A percentile compares a stretch with the other conserved stretches of the same genome.
Conservation (phyloP, 108 stramenopile genomes). For the Stephanodiscus triporus region DNA sequence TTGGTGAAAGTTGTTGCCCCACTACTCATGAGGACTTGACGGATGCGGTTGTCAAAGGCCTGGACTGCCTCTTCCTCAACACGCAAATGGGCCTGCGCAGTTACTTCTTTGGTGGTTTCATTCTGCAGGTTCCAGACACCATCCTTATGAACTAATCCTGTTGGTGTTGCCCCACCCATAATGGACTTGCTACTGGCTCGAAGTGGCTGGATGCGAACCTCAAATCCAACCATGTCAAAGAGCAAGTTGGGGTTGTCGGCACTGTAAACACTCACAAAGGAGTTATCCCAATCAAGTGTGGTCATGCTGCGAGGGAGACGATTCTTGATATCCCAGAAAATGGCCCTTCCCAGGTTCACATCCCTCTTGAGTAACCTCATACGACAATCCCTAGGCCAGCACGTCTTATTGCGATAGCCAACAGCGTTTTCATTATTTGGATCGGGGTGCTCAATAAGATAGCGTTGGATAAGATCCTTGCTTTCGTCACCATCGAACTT, state of each 20-base stretch:
- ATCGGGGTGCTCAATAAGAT: conserved; percentile 98
- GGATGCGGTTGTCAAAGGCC: conserved; percentile 97
- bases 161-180: conserved; percentile 43
- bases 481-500: conserved; percentile 94
- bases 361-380: conserved; percentile 99
- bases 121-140: conserved; percentile 99
- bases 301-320: conserved; percentile 96
- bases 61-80: conserved; percentile 94
- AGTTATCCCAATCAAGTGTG: conserved; percentile 98
- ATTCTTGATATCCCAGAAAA: conserved; percentile 99
- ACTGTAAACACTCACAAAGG: conserved; percentile 98
- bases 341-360: conserved; percentile 98
- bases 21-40: conserved; percentile 98
- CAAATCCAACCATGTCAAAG: conserved; percentile 99
- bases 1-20: conserved; percentile 99
- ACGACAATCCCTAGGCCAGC: conserved; percentile 99
- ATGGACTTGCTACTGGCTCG: conserved; percentile 73
- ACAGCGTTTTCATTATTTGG: conserved; percentile 99
- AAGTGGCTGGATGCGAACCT: conserved; percentile 95
- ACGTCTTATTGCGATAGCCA: conserved; percentile 99
- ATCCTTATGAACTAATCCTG: conserved; percentile 86
- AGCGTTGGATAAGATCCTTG: conserved; percentile 98
- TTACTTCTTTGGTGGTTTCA: conserved; percentile 98
- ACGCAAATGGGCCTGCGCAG: conserved; percentile 94
- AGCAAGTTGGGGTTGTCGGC: conserved; percentile 99